Percentiles rank a stretch among this genome's conserved stretches.
phyloP scores from a whole-genome alignment of 2,329 filamentous ascomycete species.

The Diaporthe citriasiana region DNA sequence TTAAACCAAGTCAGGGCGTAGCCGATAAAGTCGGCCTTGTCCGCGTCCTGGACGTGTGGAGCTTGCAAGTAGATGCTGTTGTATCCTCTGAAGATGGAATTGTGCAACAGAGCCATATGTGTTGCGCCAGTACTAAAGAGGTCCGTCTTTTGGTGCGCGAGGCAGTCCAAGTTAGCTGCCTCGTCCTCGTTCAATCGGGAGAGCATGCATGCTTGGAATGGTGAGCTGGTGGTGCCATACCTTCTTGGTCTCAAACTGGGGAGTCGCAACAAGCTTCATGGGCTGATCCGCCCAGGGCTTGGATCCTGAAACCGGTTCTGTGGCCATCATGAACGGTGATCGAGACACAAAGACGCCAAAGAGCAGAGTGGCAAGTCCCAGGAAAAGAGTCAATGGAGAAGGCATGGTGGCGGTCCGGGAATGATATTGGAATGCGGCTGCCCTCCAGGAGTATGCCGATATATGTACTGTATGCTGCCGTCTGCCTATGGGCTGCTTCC shows the following conservation, averaged over 20 bases:
- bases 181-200: neutral
- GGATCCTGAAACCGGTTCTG: slow-evolving; percentile 47
- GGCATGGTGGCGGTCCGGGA: slow-evolving; percentile 34
- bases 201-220: neutral
- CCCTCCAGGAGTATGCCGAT: slow-evolving; percentile 33
- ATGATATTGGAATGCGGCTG: slow-evolving; percentile 10
- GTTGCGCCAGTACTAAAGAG: slow-evolving; percentile 71
- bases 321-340: slow-evolving; percentile 57
- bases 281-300: slow-evolving; percentile 68
- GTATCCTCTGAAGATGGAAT: slow-evolving; percentile 73
- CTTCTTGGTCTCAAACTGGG: slow-evolving; percentile 66
- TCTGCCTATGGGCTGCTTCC: slow-evolving; percentile 7
- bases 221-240: slow-evolving; percentile 47
- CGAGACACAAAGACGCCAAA: slow-evolving; percentile 54
- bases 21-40: slow-evolving; percentile 69
- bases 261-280: slow-evolving; percentile 67
- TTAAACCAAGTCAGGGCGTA: slow-evolving; percentile 71
- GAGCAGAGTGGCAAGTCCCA: slow-evolving; percentile 51
- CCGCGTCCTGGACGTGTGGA: slow-evolving; percentile 62
- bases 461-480: slow-evolving; percentile 2
- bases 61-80: slow-evolving; percentile 75
- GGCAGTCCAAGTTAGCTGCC: slow-evolving; percentile 7
- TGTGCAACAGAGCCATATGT: slow-evolving; percentile 74
- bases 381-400: slow-evolving; percentile 46
- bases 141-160: slow-evolving; percentile 60